A percentile compares a stretch with the other conserved stretches of the same genome.
Conservation (phyloP, 192 early-diverging fungal species). For the Entomortierella chlamydospora region DNA sequence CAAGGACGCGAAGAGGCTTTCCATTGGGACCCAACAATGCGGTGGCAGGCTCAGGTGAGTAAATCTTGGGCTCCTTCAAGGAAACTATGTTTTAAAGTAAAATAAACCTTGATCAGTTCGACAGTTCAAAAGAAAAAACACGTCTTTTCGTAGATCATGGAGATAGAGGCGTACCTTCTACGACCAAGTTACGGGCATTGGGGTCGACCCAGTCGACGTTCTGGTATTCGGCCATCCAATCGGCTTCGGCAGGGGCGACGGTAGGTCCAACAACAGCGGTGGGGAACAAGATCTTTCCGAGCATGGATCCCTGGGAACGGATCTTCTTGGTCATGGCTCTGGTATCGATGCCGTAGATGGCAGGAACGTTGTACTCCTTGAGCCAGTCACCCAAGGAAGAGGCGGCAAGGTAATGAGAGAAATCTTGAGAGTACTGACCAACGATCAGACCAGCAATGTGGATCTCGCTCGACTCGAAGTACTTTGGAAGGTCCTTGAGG, state of each 20-base stretch:
- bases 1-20: conserved; percentile 85
- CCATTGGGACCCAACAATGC: conserved; percentile 66
- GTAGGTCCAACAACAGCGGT: conserved; percentile 61
- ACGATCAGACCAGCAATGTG: conserved; percentile 94
- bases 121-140: background rate
- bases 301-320: conserved; percentile 86
- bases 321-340: conserved; percentile 98
- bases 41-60: conserved; percentile 74
- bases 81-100: conserved; percentile 67
- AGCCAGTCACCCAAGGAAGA: conserved; percentile 92
- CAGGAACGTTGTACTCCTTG: conserved; percentile 92
- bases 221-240: conserved; percentile 76
- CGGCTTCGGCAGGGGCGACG: conserved; percentile 55
- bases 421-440: conserved; percentile 91
- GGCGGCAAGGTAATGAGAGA: conserved; percentile 91
- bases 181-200: conserved; percentile 92
- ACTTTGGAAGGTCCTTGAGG: conserved; percentile 88
- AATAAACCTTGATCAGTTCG: background rate
- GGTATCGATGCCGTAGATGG: conserved; percentile 95
- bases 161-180: conserved; percentile 62
- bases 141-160: background rate
- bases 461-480: conserved; percentile 97
- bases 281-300: conserved; percentile 94
- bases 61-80: conserved; percentile 80
- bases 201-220: conserved; percentile 95